Evolutionary conservation across 1,284 basidiomycete genomes (phyloP), one percentile per base, ranked within the genome.

Genomic region (Malassezia nana): DNA sequence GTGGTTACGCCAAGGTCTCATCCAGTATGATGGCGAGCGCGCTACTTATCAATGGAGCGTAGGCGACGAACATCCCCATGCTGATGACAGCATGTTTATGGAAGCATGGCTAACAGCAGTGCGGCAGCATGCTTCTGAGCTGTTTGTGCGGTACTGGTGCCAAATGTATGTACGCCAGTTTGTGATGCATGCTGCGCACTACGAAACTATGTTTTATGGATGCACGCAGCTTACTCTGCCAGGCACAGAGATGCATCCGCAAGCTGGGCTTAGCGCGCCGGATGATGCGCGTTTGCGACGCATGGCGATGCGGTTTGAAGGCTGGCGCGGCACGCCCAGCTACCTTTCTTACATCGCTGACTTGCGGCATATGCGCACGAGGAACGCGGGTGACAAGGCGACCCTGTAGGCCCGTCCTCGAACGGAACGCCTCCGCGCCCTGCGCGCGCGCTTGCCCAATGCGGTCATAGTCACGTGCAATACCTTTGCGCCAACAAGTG

Each of bases 81-180:
- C 80, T 54, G 77, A 81, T 26, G 91, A 95, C 69, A 85, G 83
- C 62, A 60, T 84, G 12, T 92, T 95, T 75, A 87, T 95, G 69
- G 89, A 95, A 55, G 91, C 95, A 84, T 80, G 87, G 51, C 77
- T 81, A n/a, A 73, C 79, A 13, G 83, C 85, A 1, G 84, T 87
- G 41, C 77, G 80, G 13, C 80, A 80, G 12, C 86, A 88, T 67
- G 87, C 83, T 64, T 85, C 86, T 42, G 88, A 91, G 74, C 76
- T 79, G 8, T 79, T 83, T 58, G 82, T 91, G n/a, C 83, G 87
- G 5, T 78, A 83, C 8, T 80, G 86, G 12, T 84, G 89, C 65
- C 80, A 81, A 13, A 87, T 89, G 62, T 89, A 87, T 66, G 80
- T 84, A 3, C 70, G 75, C 42, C 80, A 85, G 5, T 89, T 91